These are phyloP conservation scores for Uronychia setigera DNA, from an alignment of 73 alveolate genomes.

Conservation along the genomic window DNA sequence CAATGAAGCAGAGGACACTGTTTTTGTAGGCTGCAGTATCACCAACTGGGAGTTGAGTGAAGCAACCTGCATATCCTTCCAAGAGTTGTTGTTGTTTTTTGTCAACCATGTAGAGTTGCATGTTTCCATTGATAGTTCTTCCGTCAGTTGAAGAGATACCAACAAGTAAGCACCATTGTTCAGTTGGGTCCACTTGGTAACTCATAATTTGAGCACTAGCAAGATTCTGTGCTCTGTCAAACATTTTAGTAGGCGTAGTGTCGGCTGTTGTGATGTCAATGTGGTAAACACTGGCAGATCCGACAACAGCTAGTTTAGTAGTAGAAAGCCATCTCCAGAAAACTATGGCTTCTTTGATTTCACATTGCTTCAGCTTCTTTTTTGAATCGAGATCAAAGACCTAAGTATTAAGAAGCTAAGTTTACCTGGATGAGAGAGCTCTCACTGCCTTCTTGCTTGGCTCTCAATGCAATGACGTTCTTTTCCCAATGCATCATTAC, in stretches of 20 bases:
- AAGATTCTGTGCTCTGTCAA: slow-evolving; percentile 32
- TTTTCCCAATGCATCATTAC: slow-evolving; percentile 95
- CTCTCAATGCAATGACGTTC: slow-evolving; percentile 96
- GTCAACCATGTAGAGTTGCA: slow-evolving; percentile 82
- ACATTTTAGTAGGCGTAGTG: slow-evolving; percentile 1
- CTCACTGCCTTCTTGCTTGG: slow-evolving; percentile 69
- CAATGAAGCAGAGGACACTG: slow-evolving; percentile 89
- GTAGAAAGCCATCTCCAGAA: slow-evolving; percentile 85
- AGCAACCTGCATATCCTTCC: slow-evolving; percentile 87
- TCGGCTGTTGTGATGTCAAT: slow-evolving; percentile 58
- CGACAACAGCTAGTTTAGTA: slow-evolving; percentile 75
- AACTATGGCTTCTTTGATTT: slow-evolving; percentile 75
- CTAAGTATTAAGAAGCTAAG: slow-evolving; percentile 11
- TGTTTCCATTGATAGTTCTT: slow-evolving; percentile 75
- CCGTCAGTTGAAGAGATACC: slow-evolving; percentile 84
- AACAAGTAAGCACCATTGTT: slow-evolving; percentile 80
- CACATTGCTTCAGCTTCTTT: slow-evolving; percentile 74
- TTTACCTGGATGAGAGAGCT: slow-evolving; percentile 59
- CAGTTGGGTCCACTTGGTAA: slow-evolving; percentile 68
- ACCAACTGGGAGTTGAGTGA: slow-evolving; percentile 76
- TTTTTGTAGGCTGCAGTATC: slow-evolving; percentile 63
- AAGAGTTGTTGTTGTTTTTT: slow-evolving; percentile 73
- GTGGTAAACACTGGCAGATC: slow-evolving; percentile 81
- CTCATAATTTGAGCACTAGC: slow-evolving; percentile 63
- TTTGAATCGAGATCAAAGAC: slow-evolving; percentile 80